These are phyloP conservation scores for Glutinoglossum americanum DNA, from an alignment of 495 filamentous ascomycete species.

Conservation along the genomic window DNA sequence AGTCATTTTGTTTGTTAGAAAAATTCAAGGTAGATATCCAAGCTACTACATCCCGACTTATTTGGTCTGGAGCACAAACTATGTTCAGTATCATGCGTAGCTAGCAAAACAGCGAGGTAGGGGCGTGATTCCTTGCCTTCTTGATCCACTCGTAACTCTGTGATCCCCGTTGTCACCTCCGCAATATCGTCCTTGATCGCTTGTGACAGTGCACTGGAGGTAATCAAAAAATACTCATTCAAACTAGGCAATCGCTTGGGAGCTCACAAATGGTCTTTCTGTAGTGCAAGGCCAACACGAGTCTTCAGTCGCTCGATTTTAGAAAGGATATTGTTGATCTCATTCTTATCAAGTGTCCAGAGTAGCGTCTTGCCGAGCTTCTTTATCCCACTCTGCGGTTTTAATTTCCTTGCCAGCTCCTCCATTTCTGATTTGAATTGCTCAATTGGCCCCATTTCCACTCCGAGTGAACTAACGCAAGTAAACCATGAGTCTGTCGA, in stretches of 20 bases:
- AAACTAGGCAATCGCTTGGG: neutral
- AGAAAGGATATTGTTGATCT: conserved; percentile 9
- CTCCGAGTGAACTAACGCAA: conserved; percentile 9
- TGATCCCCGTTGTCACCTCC: neutral
- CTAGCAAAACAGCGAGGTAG: neutral
- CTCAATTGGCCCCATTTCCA: conserved; percentile 11
- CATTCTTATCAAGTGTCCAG: conserved; percentile 15
- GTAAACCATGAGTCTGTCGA: conserved; percentile 9
- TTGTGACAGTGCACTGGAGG: neutral
- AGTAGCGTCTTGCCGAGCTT: conserved; percentile 8
- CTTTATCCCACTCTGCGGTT: conserved; percentile 7
- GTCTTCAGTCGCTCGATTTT: conserved; percentile 16
- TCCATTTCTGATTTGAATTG: conserved; percentile 13
- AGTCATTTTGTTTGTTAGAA: neutral
- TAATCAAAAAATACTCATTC: neutral
- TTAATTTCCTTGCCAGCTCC: conserved; percentile 9
- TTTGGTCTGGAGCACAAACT: neutral
- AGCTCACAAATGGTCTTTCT: conserved; percentile 16
- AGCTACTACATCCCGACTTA: neutral
- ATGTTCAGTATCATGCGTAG: neutral
- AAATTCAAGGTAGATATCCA: neutral
- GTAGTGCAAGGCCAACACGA: conserved; percentile 9
- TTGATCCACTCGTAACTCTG: neutral
- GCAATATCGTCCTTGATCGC: neutral
- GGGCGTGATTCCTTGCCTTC: neutral